A percentile compares a stretch with the other conserved stretches of the same genome.
Evolutionary conservation across 371 early-diverging fungal species (phyloP).

Genomic region (Mortierella sp.): DNA sequence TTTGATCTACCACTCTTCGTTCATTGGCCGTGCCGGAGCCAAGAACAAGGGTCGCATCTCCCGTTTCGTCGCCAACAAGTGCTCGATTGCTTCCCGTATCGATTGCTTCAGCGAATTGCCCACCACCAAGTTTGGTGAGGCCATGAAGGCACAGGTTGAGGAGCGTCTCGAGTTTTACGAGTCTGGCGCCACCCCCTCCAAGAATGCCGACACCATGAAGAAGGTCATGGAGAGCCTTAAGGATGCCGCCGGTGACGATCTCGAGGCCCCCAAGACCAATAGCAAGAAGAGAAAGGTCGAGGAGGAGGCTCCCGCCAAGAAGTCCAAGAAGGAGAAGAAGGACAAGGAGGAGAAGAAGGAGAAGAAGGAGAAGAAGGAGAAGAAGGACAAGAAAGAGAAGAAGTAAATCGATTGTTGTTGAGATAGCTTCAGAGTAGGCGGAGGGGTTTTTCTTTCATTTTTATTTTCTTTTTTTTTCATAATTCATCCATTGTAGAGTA

Average conservation of each 20-base stretch:
- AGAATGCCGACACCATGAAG: conserved; percentile 96
- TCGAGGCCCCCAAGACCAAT: conserved; percentile 42
- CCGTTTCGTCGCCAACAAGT: conserved; percentile 98
- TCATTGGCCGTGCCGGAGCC: conserved; percentile 93
- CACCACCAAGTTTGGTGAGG: conserved; percentile 94
- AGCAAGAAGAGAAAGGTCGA: conserved; percentile 48
- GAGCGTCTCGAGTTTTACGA: conserved; percentile 96
- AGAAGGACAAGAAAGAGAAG: conserved; percentile 40
- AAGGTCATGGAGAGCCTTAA: conserved; percentile 82
- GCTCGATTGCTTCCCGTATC: conserved; percentile 97
- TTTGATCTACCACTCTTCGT: conserved; percentile 96
- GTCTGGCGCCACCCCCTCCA: conserved; percentile 88
- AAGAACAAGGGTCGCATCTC: conserved; percentile 99
- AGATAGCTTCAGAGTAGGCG: not conserved
- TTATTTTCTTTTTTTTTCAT: conserved; percentile 3
- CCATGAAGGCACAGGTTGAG: conserved; percentile 96
- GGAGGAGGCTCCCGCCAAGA: conserved; percentile 57
- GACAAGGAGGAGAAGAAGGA: conserved; percentile 43
- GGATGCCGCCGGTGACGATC: conserved; percentile 71
- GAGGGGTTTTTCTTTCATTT: conserved; percentile 1
- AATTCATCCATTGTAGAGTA: conserved; percentile 13
- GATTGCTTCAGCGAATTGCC: conserved; percentile 96
- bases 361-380: conserved; percentile 57
- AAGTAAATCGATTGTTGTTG: conserved; percentile 10
- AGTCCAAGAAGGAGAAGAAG: conserved; percentile 64